phyloP scores from a whole-genome alignment of 768 basidiomycete genomes.

The Filobasidium floriforme region DNA sequence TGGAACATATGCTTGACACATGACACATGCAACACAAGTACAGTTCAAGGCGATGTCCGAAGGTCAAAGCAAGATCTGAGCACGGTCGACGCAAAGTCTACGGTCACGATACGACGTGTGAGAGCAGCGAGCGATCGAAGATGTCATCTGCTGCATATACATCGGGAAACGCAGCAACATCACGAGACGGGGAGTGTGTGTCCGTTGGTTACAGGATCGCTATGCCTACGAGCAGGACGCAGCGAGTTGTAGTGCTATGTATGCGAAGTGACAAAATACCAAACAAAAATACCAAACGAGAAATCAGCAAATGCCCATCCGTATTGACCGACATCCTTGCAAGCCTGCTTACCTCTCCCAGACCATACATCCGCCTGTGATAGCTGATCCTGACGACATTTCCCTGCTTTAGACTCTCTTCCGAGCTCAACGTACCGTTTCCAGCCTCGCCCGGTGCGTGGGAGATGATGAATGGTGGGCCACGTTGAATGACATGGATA shows the following conservation, averaged over 20 bases:
- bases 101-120: background rate
- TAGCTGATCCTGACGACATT: conserved; percentile 70
- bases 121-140: too few relatives aligned
- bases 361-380: conserved; percentile 85
- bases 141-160: too few relatives aligned
- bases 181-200: too few relatives aligned
- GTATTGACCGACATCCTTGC: background rate
- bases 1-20: too few relatives aligned
- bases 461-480: conserved; percentile 70
- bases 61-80: too few relatives aligned
- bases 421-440: conserved; percentile 38
- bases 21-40: too few relatives aligned
- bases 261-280: background rate
- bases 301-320: background rate
- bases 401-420: conserved; percentile 42
- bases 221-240: conserved; percentile 1
- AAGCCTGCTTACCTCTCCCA: conserved; percentile 70
- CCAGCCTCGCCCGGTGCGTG: conserved; percentile 56
- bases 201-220: too few relatives aligned
- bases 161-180: too few relatives aligned
- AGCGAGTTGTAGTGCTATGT: conserved; percentile 25
- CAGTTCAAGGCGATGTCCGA: too few relatives aligned
- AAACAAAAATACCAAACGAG: too few relatives aligned
- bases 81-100: background rate
- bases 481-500: conserved; percentile 83